Evolutionary conservation across 768 basidiomycete species (phyloP).

Genomic region (Tremella mesenterica): DNA sequence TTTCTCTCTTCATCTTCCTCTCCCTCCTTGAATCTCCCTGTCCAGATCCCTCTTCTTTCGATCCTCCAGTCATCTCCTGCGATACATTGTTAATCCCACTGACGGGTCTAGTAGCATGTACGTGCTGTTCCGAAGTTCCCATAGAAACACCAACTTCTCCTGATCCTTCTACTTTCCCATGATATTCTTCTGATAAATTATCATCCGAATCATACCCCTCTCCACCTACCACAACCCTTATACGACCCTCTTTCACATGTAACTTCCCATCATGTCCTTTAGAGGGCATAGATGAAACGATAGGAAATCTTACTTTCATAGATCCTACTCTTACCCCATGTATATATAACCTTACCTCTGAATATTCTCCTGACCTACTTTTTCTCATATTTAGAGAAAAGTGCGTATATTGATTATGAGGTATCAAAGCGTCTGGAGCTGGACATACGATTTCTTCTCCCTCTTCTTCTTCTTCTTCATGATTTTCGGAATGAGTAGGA

Average conservation of each 20-base stretch:
- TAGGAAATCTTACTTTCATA: constrained; percentile 29
- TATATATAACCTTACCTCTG: constrained; percentile 32
- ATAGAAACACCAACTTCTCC: too few species aligned
- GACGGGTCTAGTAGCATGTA: too few species aligned
- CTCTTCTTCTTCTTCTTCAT: constrained; percentile 3
- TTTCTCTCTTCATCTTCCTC: too few species aligned
- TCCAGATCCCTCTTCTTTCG: constrained; percentile 4
- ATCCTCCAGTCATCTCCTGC: constrained; percentile 15
- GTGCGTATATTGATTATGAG: constrained; percentile 41
- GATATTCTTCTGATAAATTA: too few species aligned
- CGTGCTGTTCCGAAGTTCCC: too few species aligned
- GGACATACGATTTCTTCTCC: constrained; percentile 32
- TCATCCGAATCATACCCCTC: too few species aligned
- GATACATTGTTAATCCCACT: constrained; percentile 21
- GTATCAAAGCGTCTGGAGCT: constrained; percentile 37
- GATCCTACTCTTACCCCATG: constrained; percentile 38
- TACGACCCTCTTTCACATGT: constrained; percentile 13
- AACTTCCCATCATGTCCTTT: constrained; percentile 7
- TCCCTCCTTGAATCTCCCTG: not conserved
- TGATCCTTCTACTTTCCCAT: too few species aligned
- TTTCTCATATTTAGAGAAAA: constrained; percentile 31
- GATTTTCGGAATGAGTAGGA: not conserved
- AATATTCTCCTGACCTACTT: constrained; percentile 19
- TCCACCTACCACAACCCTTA: too few species aligned
- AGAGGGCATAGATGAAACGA: constrained; percentile 10